Evolutionary conservation across 2,329 filamentous ascomycete genomes (phyloP).

Genomic region (Neofusicoccum parvum): DNA sequence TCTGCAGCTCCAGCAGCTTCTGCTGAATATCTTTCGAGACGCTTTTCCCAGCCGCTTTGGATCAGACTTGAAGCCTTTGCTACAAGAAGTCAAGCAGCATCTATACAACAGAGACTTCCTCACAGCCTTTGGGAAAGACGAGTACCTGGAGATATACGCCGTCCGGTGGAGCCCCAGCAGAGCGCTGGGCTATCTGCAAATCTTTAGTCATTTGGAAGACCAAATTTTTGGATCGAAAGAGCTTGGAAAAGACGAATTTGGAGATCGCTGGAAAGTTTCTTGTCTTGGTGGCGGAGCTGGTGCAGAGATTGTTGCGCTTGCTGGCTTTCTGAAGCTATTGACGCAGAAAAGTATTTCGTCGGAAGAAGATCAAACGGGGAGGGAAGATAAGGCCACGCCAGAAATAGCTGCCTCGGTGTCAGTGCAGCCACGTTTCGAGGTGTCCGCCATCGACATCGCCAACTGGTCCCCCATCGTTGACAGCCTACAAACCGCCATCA

Average conservation of each 20-base stretch:
- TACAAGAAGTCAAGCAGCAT: slow-evolving; percentile 84
- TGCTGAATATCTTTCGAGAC: slow-evolving; percentile 72
- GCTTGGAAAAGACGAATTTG: background rate
- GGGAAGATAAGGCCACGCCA: background rate
- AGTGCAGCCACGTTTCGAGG: slow-evolving; percentile 32
- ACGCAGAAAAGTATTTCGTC: background rate
- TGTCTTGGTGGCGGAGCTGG: slow-evolving; percentile 68
- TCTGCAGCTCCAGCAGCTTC: slow-evolving; percentile 63
- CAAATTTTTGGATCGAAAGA: slow-evolving; percentile 21
- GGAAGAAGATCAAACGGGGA: background rate
- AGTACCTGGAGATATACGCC: slow-evolving; percentile 79
- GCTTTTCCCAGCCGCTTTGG: slow-evolving; percentile 55
- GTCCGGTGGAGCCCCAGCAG: slow-evolving; percentile 88
- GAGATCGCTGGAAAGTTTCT: slow-evolving; percentile 44
- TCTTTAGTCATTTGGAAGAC: slow-evolving; percentile 48
- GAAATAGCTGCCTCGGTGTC: background rate
- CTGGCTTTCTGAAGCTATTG: slow-evolving; percentile 46
- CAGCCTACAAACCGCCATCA: slow-evolving; percentile 61
- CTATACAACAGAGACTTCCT: slow-evolving; percentile 85
- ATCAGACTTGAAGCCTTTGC: slow-evolving; percentile 55
- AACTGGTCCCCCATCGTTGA: slow-evolving; percentile 70
- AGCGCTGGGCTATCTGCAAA: slow-evolving; percentile 76
- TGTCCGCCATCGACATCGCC: slow-evolving; percentile 79
- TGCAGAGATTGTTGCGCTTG: slow-evolving; percentile 67
- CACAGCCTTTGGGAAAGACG: slow-evolving; percentile 71